Evolutionary conservation across 805 yeast genomes (phyloP).

Genomic region (Candida michaelii): DNA sequence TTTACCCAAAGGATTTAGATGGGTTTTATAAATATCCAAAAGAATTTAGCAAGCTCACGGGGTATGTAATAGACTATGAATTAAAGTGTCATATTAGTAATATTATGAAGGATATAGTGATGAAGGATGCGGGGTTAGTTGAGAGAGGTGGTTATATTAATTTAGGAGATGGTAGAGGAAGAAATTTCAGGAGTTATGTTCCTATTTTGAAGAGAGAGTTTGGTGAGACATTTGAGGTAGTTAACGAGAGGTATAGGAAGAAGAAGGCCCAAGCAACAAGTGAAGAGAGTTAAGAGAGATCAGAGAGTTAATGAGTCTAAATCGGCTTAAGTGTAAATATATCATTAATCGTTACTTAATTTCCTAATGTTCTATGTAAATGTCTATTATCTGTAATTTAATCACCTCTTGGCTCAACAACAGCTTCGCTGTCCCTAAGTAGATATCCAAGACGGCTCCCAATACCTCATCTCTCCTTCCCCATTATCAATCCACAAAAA

Average conservation of each 20-base stretch:
- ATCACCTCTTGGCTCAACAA: no score
- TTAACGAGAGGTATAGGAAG: conserved; percentile 61
- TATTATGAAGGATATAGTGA: conserved; percentile 44
- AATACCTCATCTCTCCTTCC: conserved; percentile 48
- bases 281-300: no score
- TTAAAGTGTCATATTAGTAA: conserved; percentile 54
- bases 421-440: conserved; percentile 5
- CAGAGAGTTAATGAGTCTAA: no score
- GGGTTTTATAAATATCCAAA: conserved; percentile 35
- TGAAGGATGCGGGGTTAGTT: conserved; percentile 19
- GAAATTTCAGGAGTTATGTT: conserved; percentile 54
- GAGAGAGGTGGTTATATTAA: conserved; percentile 41
- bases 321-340: no score
- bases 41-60: conserved; percentile 45
- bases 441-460: conserved; percentile 77
- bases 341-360: no score
- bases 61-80: conserved; percentile 55
- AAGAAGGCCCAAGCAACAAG: conserved; percentile 21
- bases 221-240: conserved; percentile 64
- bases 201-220: conserved; percentile 57
- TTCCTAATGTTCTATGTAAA: no score
- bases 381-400: no score
- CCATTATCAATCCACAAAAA: conserved; percentile 75
- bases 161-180: conserved; percentile 78
- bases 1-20: conserved; percentile 29